Evolutionary conservation across 2,329 filamentous ascomycete genomes (phyloP), one percentile per base, ranked within the genome.

Genomic region (Penicillium corylophilum): DNA sequence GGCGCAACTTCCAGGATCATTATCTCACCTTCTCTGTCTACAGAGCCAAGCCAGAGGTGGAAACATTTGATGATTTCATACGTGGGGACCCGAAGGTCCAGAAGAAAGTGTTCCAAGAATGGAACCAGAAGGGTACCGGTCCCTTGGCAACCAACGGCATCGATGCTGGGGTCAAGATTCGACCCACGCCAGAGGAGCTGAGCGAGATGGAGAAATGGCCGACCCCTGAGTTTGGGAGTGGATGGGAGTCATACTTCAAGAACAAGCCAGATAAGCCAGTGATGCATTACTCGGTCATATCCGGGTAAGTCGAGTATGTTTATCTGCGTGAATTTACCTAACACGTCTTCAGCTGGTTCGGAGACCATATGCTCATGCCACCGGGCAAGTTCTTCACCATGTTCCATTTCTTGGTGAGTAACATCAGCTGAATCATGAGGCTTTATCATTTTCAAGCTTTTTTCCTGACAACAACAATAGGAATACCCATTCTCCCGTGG

Each of bases 191-290:
- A 53, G 73, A 86, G 41, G 88, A 92, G 63, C 77, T 89, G 16
- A 77, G 80, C 45, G 76, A 84, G 62, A 87, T 91, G 71, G 84
- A 87, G 67, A 79, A 70, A 6, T 90, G 88, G 87, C 88, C 88
- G 0, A 89, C 83, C 43, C 83, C 83, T 10, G 84, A 90, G 47
- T 93, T 93, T 26, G 55, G 52, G 4, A 54, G 82, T 6, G 87
- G 88, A 2, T 93, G 88, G 87, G 84, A 92, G 62, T 85, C 82
- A 48, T 92, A 93, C 75, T 93, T 92, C 72, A 88, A 90, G 76
- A 74, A 92, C 67, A 91, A 91, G 76, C 87, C 87, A 1, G 88
- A 92, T 72, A 92, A 92, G 79, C 89, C 88, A 0, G 88, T 92
- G 39, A 92, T 92, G 88, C 89, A 92, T 67, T 92, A 92, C 73